Evolutionary conservation across 176 grass and related monocot genomes (phyloP).

Genomic region (Avena eriantha): DNA sequence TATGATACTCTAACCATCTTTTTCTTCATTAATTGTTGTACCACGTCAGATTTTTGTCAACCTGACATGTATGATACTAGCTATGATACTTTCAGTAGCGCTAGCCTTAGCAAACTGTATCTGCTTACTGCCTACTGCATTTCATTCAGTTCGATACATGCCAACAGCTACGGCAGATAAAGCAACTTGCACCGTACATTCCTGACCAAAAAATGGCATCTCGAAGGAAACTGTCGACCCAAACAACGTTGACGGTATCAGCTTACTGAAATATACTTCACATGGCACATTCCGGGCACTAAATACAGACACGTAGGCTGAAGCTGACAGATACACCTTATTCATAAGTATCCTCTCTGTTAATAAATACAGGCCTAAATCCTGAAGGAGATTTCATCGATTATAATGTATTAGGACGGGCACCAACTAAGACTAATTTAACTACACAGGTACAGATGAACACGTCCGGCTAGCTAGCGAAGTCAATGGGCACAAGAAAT

Average conservation of each 20-base stretch:
- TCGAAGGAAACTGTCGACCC: background rate
- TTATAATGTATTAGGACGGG: constrained; percentile 1
- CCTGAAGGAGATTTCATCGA: constrained; percentile 17
- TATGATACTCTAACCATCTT: too few species aligned
- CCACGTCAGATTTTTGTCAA: too few species aligned
- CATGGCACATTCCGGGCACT: background rate
- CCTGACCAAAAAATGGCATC: background rate
- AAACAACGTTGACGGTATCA: background rate
- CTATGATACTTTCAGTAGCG: too few species aligned
- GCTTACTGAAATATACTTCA: background rate
- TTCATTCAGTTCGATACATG: background rate
- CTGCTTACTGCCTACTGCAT: background rate
- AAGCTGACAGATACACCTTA: background rate
- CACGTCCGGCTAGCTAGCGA: background rate
- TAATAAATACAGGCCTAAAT: constrained; percentile 8
- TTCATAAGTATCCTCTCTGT: background rate
- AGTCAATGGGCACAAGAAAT: constrained; percentile 23
- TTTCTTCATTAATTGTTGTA: too few species aligned
- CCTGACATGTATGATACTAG: too few species aligned
- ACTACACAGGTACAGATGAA: background rate
- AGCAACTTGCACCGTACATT: background rate
- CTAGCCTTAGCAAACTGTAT: background rate
- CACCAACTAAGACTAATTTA: constrained; percentile 25
- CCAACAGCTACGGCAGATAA: background rate
- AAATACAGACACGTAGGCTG: background rate